Base-by-base conservation (phyloP, 169 alveolate species). In the Cryptosporidium sp. region DNA sequence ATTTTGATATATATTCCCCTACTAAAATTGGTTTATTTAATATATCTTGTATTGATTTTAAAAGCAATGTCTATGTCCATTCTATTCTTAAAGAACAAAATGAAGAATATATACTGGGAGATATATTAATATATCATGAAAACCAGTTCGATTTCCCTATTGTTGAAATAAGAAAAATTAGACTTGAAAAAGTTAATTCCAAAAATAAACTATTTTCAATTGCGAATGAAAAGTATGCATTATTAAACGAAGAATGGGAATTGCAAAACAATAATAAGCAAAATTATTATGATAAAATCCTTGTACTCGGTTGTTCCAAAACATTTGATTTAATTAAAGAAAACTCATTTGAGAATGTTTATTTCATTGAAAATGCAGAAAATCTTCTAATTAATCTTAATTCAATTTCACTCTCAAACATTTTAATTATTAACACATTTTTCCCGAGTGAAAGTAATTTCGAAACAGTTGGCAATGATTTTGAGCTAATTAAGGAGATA, bases 231-330 rank as follows among this genome's bases (percentile, higher is more conserved):
- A 37, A 33, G 12, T 35, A 29, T 55, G 70, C 37, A 6, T 31
- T 73, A 16, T 41, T 73, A 52, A 52, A 52, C 55, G 86, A 73
- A 59, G 68, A 51, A 31, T 73, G 86, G 86, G 71, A 73, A 39
- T n/a, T n/a, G 8, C 68, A 29, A 12, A 31, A 21, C 8, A 73
- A 16, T 37, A 26, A 73, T 55, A 37, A 10, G 45, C 31, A 73
- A 29, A 35, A 55, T 41, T 16, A 39, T n/a, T 73, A 73, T 55
- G 86, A 73, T 51, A 29, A 29, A 58, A 29, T 73, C 4, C 9
- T 73, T 31, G 61, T 73, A 6, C 55, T n/a, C 14, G 26, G 37
- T 33, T 33, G 70, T 7, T 33, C 70, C 1, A 62, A 59, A 59
- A 31, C 39, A 18, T 73, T 51, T 73, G 68, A 73, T 37, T 18